Evolutionary conservation across 768 basidiomycete genomes (phyloP), one percentile per base, ranked within the genome.

Genomic region (Tylopilus vinaceipallidus): DNA sequence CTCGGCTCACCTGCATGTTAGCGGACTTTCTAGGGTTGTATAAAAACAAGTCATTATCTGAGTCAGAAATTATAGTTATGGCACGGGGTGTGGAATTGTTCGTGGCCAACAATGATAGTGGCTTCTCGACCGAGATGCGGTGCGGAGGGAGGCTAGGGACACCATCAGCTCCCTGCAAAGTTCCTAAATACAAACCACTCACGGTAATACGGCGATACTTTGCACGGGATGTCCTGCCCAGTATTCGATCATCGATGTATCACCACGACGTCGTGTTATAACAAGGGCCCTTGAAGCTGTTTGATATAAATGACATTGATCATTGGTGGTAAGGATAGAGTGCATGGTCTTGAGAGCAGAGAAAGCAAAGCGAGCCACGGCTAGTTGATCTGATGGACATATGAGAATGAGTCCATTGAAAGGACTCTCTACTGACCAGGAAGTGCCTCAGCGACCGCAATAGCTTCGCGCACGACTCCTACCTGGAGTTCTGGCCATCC

Each of bases 401-500:
- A 45, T 49, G 24, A 48, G 48, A 48, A 40, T 17, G 19, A 14
- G 46, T 42, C 24, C 13, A 23, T 11, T 32, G 36, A 22, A 30
- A 45, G 26, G 23, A 34, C 42, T 42, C n/a, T 49, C 42, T 10
- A 70, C 78, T 46, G 53, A 91, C 94, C 93, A 49, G 95, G 93
- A 20, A 99, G 71, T 13, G 91, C 83, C 67, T 98, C 92, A 2
- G 92, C 90, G 3, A 98, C 84, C 0, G 88, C 85, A 19, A 98
- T 84, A 1, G 93, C 91, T 65, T 98, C 97, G 32, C 92, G 81
- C 19, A 98, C 76, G n/a, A 95, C 83, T 20, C 92, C 93, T 16
- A 98, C 81, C 72, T 97, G 95, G 34, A 99, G 73, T 65, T 94
- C 91, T 3, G 94, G 87, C 95, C 95, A 98, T 4, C 97, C 97